phyloP scores from a whole-genome alignment of 179 eudicot species.

The Actinidia polygama region DNA sequence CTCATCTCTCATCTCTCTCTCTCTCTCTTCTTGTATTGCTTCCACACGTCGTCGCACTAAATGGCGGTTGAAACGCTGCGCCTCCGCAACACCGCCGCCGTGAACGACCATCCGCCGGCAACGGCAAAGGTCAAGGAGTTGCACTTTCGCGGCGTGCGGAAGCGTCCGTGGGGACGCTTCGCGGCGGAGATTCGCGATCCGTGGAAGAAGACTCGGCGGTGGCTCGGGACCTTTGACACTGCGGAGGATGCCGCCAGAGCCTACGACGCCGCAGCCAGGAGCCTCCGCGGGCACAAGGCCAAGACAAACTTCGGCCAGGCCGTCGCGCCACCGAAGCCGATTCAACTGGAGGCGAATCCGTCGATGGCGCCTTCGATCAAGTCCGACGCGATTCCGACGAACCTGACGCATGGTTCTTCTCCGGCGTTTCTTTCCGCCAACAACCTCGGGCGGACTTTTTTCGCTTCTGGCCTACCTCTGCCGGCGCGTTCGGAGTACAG shows the following conservation, averaged over 20 bases:
- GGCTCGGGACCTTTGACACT: conserved; percentile 47
- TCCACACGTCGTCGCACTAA: no score
- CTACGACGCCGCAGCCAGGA: conserved; percentile 43
- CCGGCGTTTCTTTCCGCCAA: background rate
- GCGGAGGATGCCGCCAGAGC: conserved; percentile 43
- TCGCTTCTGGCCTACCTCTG: background rate
- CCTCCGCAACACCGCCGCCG: background rate
- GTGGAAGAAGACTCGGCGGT: conserved; percentile 37
- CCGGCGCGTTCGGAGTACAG: conserved; percentile 17
- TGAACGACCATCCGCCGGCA: conserved; percentile 1
- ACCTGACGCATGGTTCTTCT: conserved; percentile 15
- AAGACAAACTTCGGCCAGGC: conserved; percentile 32
- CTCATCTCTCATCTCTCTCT: background rate
- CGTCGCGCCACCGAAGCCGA: background rate
- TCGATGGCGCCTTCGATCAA: background rate
- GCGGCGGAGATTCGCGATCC: conserved; percentile 50
- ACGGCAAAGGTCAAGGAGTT: conserved; percentile 7
- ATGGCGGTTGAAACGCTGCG: conserved; percentile 19
- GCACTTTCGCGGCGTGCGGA: conserved; percentile 41
- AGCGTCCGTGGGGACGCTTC: conserved; percentile 42
- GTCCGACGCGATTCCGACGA: background rate
- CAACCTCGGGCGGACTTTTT: conserved; percentile 5
- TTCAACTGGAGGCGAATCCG: background rate
- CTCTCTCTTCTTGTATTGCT: background rate
- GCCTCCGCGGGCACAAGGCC: conserved; percentile 41